Evolutionary conservation across 192 early-diverging fungal species (phyloP).

Genomic region (Umbelopsis vinacea): DNA sequence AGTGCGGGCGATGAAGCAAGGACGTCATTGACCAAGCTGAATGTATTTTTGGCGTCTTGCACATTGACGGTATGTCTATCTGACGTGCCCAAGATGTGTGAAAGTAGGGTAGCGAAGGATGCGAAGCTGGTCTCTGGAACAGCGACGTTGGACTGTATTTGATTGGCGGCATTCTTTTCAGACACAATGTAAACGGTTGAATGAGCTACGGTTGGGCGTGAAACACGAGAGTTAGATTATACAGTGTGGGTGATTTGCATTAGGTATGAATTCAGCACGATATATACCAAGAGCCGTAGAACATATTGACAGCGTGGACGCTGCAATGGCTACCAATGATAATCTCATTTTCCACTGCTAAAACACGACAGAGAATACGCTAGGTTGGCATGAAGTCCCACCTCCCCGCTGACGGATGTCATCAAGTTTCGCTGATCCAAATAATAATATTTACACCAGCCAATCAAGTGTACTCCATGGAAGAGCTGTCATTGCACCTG

Average conservation of each 20-base stretch:
- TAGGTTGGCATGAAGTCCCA: no score
- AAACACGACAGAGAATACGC: neutral
- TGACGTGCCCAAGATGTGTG: conserved; percentile 29
- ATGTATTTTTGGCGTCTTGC: conserved; percentile 23
- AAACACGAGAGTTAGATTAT: neutral
- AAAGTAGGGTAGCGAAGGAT: conserved; percentile 23
- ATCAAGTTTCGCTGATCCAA: no score
- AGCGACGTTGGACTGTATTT: conserved; percentile 9
- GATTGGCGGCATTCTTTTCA: neutral
- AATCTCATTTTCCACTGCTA: conserved; percentile 10
- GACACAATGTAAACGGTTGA: conserved; percentile 32
- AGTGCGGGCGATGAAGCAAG: neutral
- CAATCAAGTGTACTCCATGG: no score
- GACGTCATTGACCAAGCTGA: conserved; percentile 2
- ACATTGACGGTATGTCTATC: conserved; percentile 18
- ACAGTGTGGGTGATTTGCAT: no score
- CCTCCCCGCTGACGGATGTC: no score
- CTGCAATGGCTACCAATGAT: conserved; percentile 10
- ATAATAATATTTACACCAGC: no score
- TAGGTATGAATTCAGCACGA: neutral
- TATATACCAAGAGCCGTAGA: conserved; percentile 13
- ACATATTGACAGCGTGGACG: conserved; percentile 22
- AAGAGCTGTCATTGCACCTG: no score
- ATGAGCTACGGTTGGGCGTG: conserved; percentile 4
- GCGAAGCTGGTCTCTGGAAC: conserved; percentile 25